Conservation (phyloP, 1,284 basidiomycete genomes). For the Naganishia cerealis region DNA sequence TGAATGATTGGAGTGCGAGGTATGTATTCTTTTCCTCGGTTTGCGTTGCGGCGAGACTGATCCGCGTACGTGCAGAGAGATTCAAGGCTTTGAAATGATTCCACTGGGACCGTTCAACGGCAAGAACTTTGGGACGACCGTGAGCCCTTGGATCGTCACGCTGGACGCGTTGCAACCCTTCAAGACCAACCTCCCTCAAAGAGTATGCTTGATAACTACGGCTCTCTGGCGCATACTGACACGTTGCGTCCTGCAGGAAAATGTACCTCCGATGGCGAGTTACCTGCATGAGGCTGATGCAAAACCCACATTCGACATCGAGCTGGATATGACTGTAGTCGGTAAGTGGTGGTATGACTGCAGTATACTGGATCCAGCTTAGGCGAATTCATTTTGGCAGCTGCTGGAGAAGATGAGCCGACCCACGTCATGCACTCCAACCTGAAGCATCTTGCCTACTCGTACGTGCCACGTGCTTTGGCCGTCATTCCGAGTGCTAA, state of each 20-base stretch:
- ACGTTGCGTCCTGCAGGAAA: slow-evolving; percentile 29
- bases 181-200: slow-evolving; percentile 31
- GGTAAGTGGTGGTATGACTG: slow-evolving; percentile 3
- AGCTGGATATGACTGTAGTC: slow-evolving; percentile 24
- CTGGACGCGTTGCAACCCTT: slow-evolving; percentile 39
- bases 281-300: slow-evolving; percentile 35
- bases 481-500: background rate
- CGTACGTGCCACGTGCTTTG: background rate
- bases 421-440: slow-evolving; percentile 28
- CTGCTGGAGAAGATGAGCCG: slow-evolving; percentile 2
- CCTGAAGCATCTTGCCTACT: slow-evolving; percentile 33
- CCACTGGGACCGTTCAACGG: slow-evolving; percentile 37
- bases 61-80: slow-evolving; percentile 16
- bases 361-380: background rate
- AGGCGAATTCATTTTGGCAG: background rate
- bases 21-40: background rate
- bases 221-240: slow-evolving; percentile 20
- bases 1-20: slow-evolving; percentile 43
- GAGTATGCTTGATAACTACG: slow-evolving; percentile 9
- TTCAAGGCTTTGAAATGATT: slow-evolving; percentile 35
- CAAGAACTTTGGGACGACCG: slow-evolving; percentile 43
- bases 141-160: slow-evolving; percentile 39
- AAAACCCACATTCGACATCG: slow-evolving; percentile 22
- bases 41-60: background rate
- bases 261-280: slow-evolving; percentile 12